Evolutionary conservation across 106 monocot species (phyloP), one percentile per base, ranked within the genome.

Genomic region (Ottelia alismoides): DNA sequence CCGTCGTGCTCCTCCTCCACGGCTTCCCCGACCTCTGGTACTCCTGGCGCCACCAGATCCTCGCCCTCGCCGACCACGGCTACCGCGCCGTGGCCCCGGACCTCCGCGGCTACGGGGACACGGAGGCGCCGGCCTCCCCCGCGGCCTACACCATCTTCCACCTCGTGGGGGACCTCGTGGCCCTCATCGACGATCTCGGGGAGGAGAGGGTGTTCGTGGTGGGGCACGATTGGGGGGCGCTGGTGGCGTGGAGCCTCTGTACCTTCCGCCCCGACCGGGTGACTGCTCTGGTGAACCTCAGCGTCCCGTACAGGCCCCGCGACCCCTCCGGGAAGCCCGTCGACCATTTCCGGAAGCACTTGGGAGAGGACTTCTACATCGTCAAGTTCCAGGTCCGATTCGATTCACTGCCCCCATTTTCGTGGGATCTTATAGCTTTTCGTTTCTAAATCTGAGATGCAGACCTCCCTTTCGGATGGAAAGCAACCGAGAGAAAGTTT

Each of bases 11-110:
- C 7, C 27, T 78, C 51, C 16, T 84, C 27, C 84, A 84, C 50
- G 84, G 84, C 40, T 84, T 84, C 65, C 81, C 81, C 2, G 75
- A 81, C 67, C 72, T 81, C 47, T 74, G 78, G 78, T 78, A 74
- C 69, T 53, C 75, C 0, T 84, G 84, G 84, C 75, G 84, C 52
- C 78, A 79, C 75, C 84, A 84, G 75, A 75, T 84, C n/a, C 32
- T 47, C 51, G 58, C 32, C 69, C 53, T 78, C 31, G 69, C 78
- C 20, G 63, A 46, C 29, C 58, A 61, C 3, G 70, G 78, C 57
- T 83, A 56, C 68, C 83, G 45, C 48, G 64, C 74, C 28, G 67
- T 83, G 22, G 82, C 82, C 18, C 77, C 77, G 19, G 82, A 83
- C 27, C 74, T 78, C 23, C 78, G 78, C 1, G 78, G 78, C 1